Evolutionary conservation across 2,329 filamentous ascomycete genomes (phyloP).

Genomic region (Nothopassalora personata): DNA sequence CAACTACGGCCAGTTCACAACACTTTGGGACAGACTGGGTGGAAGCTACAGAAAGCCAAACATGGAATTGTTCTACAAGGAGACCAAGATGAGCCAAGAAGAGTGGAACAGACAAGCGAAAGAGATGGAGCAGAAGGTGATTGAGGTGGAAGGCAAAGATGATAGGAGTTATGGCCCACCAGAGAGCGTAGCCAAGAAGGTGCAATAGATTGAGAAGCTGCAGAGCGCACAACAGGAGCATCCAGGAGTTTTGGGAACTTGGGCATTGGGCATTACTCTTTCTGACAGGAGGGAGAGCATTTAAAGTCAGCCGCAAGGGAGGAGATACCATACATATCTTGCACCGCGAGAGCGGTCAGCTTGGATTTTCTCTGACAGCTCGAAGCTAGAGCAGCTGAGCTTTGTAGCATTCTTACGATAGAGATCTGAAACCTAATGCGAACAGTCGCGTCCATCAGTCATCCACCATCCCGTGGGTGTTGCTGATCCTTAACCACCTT

Average conservation of each 20-base stretch:
- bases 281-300: background rate
- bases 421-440: background rate
- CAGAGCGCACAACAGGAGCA: background rate
- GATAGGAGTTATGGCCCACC: constrained; percentile 40
- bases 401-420: background rate
- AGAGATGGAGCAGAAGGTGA: constrained; percentile 70
- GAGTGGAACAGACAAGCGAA: constrained; percentile 74
- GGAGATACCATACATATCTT: background rate
- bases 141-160: constrained; percentile 62
- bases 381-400: constrained; percentile 1
- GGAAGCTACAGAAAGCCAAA: constrained; percentile 84
- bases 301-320: background rate
- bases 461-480: background rate
- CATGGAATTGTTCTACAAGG: constrained; percentile 74
- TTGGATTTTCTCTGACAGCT: background rate
- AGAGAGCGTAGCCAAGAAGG: constrained; percentile 32
- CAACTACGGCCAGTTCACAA: constrained; percentile 95
- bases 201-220: constrained; percentile 23
- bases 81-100: constrained; percentile 75
- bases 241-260: background rate
- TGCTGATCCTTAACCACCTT: background rate
- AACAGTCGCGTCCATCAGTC: background rate
- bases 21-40: constrained; percentile 81
- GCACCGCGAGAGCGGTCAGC: background rate
- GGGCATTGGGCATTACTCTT: background rate